Evolutionary conservation across 345 rosid genomes (phyloP), one percentile per base, ranked within the genome.

Genomic region (Leavenworthia alabamica): DNA sequence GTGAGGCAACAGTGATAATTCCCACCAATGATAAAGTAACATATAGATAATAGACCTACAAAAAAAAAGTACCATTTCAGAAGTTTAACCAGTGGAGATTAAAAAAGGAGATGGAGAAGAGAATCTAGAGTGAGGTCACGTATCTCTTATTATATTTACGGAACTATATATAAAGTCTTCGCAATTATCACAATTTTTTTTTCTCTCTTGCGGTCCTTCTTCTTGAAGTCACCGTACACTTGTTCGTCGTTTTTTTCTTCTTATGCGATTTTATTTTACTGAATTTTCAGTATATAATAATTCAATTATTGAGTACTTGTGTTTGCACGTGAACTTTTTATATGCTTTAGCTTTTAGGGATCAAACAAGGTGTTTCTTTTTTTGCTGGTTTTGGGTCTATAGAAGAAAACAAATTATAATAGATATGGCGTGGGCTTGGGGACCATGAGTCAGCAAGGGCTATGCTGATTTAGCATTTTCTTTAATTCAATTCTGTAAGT

Each of bases 81-180:
- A 66, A 32, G 14, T 54, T 16, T 8, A 36, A 59, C 45, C 0
- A 37, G 33, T 47, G 57, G 58, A 37, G 57, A 9, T 17, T 2
- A 12, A 58, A 57, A 48, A 63, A 40, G n/a, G 5, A 17, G 41
- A 56, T 26, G 32, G 22, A 40, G 72, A 58, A 58, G 72, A 58
- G 66, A 67, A 58, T 67, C 53, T 58, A 41, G 52, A 40, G 52
- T 67, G 72, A 67, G 52, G 65, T 67, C 72, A 67, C 36, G 43
- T 29, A 58, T 57, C 43, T 39, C 33, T 58, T 57, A 22, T 39
- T 39, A 3, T 58, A 41, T 28, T 48, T 67, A 40, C 24, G 65
- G 52, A 59, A 67, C 3, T 31, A 58, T 49, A 39, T 31, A 58
- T 49, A 39, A 58, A 49, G 66, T 58, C 66, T 40, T 67, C 27